Percentiles rank a stretch among this genome's conserved stretches.
These are phyloP conservation scores for Monosporascus sp. DNA, from an alignment of 2,329 filamentous ascomycete genomes.

Conservation along the genomic window DNA sequence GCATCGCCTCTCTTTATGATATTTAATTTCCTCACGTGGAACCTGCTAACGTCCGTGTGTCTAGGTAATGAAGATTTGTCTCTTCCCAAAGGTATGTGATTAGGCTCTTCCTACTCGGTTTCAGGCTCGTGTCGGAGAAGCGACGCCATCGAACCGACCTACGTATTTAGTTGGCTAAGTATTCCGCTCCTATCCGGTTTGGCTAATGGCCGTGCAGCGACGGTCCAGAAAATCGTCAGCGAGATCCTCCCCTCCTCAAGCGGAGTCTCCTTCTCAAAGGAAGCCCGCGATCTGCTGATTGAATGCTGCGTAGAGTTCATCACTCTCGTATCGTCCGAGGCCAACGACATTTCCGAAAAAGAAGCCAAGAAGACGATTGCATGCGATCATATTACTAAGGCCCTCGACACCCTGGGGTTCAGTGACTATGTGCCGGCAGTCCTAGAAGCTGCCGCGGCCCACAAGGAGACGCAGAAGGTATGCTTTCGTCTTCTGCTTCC, in stretches of 20 bases:
- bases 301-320: conserved; percentile 99
- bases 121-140: too few species aligned
- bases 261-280: conserved; percentile 86
- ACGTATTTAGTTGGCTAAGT: too few species aligned
- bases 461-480: conserved; percentile 90
- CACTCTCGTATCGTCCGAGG: conserved; percentile 95
- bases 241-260: conserved; percentile 77
- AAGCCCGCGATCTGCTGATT: conserved; percentile 90
- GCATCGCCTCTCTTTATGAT: conserved; percentile 1
- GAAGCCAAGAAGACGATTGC: conserved; percentile 99
- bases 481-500: not conserved
- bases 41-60: conserved; percentile 27
- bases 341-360: conserved; percentile 97
- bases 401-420: conserved; percentile 87
- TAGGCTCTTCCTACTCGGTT: too few species aligned
- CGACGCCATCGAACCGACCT: too few species aligned
- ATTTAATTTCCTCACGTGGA: conserved; percentile 1
- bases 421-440: conserved; percentile 87
- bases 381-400: conserved; percentile 94
- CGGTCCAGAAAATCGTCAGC: conserved; percentile 80
- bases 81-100: conserved; percentile 54
- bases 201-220: conserved; percentile 42
- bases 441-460: conserved; percentile 42
- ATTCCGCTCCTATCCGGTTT: not conserved
- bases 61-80: conserved; percentile 60